Percentiles rank a stretch among this genome's conserved stretches.
phyloP scores from a whole-genome alignment of 78 protist species.

The Pigoraptor vietnamica region DNA sequence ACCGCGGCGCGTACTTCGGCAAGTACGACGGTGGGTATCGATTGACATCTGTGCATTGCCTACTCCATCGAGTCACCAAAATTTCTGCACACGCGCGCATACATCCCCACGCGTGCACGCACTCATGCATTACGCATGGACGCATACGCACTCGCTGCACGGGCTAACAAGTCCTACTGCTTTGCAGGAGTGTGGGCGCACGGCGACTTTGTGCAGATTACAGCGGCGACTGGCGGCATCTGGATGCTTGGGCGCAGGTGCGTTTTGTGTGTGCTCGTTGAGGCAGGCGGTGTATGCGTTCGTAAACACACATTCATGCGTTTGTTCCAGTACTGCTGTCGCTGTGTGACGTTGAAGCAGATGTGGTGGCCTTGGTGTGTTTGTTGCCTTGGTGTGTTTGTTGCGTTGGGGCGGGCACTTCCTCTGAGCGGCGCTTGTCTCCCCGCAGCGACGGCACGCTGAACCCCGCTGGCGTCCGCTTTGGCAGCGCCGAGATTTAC shows the following conservation, averaged over 20 bases:
- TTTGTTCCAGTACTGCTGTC: too few relatives aligned
- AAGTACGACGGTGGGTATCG: neutral
- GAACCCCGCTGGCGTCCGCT: conserved; percentile 33
- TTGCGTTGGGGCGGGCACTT: too few relatives aligned
- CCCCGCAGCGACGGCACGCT: conserved; percentile 40
- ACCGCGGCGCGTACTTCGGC: conserved; percentile 25
- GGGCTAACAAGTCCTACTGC: too few relatives aligned
- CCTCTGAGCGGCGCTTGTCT: too few relatives aligned
- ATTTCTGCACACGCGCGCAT: neutral
- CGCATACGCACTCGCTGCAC: too few relatives aligned
- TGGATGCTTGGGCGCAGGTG: conserved; percentile 41
- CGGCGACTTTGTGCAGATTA: conserved; percentile 25
- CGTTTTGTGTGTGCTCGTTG: neutral
- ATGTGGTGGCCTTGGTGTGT: too few relatives aligned
- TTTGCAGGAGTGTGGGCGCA: conserved; percentile 38
- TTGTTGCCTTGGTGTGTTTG: too few relatives aligned
- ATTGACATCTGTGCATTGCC: neutral
- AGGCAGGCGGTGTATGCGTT: too few relatives aligned
- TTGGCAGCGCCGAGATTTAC: conserved; percentile 38
- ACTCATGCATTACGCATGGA: neutral
- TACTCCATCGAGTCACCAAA: too few relatives aligned
- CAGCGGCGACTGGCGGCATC: conserved; percentile 9
- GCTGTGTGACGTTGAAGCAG: too few relatives aligned
- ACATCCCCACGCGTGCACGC: neutral
- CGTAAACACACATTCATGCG: too few relatives aligned